Evolutionary conservation across 805 yeast species (phyloP), one percentile per base, ranked within the genome.

Genomic region (Cyberlindnera veronae): DNA sequence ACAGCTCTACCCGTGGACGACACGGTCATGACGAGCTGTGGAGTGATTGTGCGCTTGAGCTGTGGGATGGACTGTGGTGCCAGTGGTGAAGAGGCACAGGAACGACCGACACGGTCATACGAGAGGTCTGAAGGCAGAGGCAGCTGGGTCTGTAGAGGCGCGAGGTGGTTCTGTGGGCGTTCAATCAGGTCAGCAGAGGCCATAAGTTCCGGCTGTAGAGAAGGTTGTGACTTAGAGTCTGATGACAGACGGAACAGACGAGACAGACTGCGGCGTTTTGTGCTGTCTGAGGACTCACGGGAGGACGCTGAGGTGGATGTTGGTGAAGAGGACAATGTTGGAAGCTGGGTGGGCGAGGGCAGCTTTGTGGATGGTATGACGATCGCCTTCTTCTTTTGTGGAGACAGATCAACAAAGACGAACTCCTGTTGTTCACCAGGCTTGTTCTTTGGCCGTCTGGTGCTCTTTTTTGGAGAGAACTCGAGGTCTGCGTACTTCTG

Each of bases 361-460:
- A n/a, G n/a, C n/a, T n/a, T n/a, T n/a, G n/a, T n/a, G n/a, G n/a
- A n/a, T n/a, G n/a, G n/a, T n/a, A n/a, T n/a, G n/a, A n/a, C n/a
- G n/a, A n/a, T n/a, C n/a, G n/a, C n/a, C n/a, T 43, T 39, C 34
- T 50, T 54, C 53, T 55, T 57, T 17, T 40, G 49, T 12, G 61
- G 61, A 3, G 60, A 54, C 6, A 57, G 29, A 32, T 57, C 59
- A 11, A 57, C 59, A 38, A 57, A 57, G 13, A 57, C 60, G 34
- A 54, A 57, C 38, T 57, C 56, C 24, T 54, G 56, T n/a, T 44
- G 46, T 12, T 43, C 51, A n/a, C 57, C 58, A 3, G 55, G 53
- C 30, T 43, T 52, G 33, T 40, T 46, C 36, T 46, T 45, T 10
- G 60, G 61, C 38, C 60, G 44, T 40, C 58, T 50, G 4, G 57